Percentiles rank a stretch among this genome's conserved stretches.
phyloP scores from a whole-genome alignment of 306 rosid species.

The Sicyos baderoa region DNA sequence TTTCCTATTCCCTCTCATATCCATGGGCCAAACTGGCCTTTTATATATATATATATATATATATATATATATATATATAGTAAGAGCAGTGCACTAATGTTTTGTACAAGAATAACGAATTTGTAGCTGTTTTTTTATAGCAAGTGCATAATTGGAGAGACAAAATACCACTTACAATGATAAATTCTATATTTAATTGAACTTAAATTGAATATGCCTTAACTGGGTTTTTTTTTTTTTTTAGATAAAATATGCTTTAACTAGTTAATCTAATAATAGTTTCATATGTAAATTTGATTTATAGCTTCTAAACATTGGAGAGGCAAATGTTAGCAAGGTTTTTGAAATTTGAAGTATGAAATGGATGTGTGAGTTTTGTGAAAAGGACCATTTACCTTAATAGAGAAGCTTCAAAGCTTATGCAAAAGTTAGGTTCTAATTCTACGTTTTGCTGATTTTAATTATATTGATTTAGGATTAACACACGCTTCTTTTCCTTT shows the following conservation, averaged over 20 bases:
- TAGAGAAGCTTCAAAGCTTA: neutral
- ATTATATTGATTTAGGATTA: neutral
- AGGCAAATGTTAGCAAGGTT: neutral
- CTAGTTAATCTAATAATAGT: too few species aligned
- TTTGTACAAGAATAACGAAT: neutral
- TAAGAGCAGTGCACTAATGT: too few species aligned
- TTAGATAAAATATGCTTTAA: too few species aligned
- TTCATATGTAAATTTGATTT: neutral
- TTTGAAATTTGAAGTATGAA: neutral
- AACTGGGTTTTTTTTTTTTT: too few species aligned
- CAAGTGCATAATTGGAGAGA: neutral
- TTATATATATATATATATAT: too few species aligned
- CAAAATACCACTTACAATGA: neutral
- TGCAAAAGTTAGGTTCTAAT: neutral
- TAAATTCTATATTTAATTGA: neutral
- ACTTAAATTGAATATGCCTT: neutral
- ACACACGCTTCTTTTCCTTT: neutral
- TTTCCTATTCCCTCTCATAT: too few species aligned
- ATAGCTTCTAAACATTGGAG: neutral
- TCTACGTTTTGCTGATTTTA: neutral
- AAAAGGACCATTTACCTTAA: neutral
- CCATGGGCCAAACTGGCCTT: too few species aligned
- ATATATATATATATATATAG: neutral
- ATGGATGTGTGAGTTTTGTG: neutral
- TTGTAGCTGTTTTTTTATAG: neutral